Conservation (phyloP, 345 rosid genomes). For the Cardamine resedifolia region DNA sequence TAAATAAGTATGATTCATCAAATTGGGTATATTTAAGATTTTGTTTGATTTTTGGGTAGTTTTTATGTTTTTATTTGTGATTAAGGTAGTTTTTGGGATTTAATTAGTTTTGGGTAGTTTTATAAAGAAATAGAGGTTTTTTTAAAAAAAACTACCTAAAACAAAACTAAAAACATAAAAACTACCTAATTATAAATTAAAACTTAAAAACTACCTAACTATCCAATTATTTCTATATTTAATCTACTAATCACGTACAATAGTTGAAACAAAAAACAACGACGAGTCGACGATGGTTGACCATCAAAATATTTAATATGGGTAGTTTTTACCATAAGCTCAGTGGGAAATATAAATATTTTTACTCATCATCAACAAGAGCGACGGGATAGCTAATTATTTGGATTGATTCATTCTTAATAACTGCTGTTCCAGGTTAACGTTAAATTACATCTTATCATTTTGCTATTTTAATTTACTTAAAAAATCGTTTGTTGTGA, state of each 20-base stretch:
- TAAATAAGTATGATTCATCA: conserved; percentile 18
- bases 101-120: no score
- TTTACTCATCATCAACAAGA: conserved; percentile 27
- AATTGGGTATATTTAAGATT: conserved; percentile 18
- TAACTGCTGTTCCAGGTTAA: conserved; percentile 7
- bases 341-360: conserved; percentile 26
- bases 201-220: no score
- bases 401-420: conserved; percentile 5
- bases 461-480: conserved; percentile 1
- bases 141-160: no score
- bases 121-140: no score
- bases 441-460: background rate
- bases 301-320: conserved; percentile 11
- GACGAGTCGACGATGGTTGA: conserved; percentile 27
- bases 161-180: no score
- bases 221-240: no score
- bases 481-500: background rate
- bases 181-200: no score
- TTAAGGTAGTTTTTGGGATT: no score
- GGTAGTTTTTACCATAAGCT: conserved; percentile 4
- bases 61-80: no score
- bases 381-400: conserved; percentile 27
- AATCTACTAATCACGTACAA: conserved; percentile 1
- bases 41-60: no score
- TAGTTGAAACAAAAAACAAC: background rate